phyloP scores from a whole-genome alignment of 768 basidiomycete species.

The Nevesoporus exiguus region DNA sequence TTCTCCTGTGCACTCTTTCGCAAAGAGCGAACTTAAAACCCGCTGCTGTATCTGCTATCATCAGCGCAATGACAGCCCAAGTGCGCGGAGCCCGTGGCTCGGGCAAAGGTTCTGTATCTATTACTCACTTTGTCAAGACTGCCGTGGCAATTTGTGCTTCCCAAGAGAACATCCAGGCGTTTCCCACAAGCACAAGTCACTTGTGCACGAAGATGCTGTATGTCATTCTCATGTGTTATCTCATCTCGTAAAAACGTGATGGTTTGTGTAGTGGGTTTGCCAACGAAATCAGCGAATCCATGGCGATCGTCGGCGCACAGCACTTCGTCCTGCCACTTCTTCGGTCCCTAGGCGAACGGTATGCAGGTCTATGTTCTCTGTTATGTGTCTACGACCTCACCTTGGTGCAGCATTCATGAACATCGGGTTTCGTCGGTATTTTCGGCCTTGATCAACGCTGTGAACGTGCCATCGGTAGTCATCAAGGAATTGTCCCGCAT shows the following conservation, averaged over 20 bases:
- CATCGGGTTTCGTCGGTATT: constrained; percentile 26
- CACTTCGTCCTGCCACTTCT: constrained; percentile 57
- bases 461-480: constrained; percentile 18
- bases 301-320: constrained; percentile 50
- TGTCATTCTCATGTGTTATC: constrained; percentile 23
- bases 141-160: constrained; percentile 60
- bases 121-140: constrained; percentile 62
- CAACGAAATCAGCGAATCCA: constrained; percentile 43
- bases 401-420: constrained; percentile 31
- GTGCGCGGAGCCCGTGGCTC: constrained; percentile 31
- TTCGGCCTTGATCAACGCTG: constrained; percentile 29
- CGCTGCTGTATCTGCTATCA: constrained; percentile 56
- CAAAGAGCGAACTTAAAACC: constrained; percentile 59
- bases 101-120: constrained; percentile 36
- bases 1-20: constrained; percentile 68
- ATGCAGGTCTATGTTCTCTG: constrained; percentile 25
- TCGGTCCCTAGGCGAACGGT: constrained; percentile 38
- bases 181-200: constrained; percentile 40
- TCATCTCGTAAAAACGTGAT: background rate
- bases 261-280: constrained; percentile 39
- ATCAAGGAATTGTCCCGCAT: constrained; percentile 22
- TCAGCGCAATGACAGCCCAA: constrained; percentile 51
- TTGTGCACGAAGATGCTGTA: constrained; percentile 48
- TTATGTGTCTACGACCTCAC: background rate
- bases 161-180: constrained; percentile 51